These are phyloP conservation scores for Salicornia ramosissima DNA, from an alignment of 148 eudicot species.

Conservation along the genomic window DNA sequence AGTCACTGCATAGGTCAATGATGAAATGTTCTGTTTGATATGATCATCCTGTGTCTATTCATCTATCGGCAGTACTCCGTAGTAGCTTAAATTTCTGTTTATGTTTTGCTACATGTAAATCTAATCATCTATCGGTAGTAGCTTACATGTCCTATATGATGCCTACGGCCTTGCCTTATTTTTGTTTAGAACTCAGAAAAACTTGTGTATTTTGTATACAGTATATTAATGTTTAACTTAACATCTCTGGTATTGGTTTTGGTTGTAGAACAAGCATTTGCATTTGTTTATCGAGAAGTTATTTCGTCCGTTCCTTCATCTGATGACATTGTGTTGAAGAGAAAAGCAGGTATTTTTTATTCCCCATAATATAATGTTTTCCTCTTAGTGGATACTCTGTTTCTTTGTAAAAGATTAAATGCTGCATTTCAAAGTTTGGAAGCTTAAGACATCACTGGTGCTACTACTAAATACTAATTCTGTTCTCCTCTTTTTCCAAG, in stretches of 20 bases:
- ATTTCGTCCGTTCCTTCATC: slow-evolving; percentile 33
- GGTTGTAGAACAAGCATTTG: slow-evolving; percentile 66
- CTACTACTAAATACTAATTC: too few species aligned
- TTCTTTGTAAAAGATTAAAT: background rate
- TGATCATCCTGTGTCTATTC: too few species aligned
- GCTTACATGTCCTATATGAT: background rate
- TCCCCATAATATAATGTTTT: background rate
- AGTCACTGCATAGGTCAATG: background rate
- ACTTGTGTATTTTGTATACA: background rate
- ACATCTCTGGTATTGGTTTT: slow-evolving; percentile 24
- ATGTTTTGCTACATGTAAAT: background rate
- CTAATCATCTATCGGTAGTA: background rate
- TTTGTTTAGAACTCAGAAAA: background rate
- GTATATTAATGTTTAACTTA: background rate
- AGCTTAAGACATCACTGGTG: too few species aligned
- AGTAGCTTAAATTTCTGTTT: too few species aligned
- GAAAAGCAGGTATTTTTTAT: slow-evolving; percentile 67
- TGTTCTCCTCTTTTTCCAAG: background rate
- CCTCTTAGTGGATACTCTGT: background rate
- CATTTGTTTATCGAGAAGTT: slow-evolving; percentile 88
- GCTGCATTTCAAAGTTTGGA: background rate
- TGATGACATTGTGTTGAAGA: slow-evolving; percentile 51
- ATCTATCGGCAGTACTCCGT: too few species aligned
- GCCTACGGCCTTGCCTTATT: background rate
- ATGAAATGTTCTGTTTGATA: too few species aligned